phyloP scores from a whole-genome alignment of 2,329 filamentous ascomycete species.

The Diplocarpon mali region DNA sequence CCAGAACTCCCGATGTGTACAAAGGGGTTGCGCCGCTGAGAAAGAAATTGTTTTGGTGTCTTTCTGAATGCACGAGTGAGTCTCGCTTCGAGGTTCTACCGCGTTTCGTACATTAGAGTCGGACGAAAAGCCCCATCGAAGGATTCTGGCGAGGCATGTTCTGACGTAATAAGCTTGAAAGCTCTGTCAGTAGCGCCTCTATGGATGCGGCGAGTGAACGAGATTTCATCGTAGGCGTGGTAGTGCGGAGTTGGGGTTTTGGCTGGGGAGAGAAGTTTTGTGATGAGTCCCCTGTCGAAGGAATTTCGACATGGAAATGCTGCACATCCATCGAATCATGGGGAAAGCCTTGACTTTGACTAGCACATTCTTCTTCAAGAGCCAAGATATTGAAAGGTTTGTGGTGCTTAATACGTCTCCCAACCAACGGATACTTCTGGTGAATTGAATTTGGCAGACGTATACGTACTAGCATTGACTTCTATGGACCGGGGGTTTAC shows the following conservation, averaged over 20 bases:
- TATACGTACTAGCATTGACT: too few species aligned
- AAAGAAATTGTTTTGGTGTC: constrained; percentile 35
- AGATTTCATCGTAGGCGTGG: constrained; percentile 53
- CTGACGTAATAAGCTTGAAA: constrained; percentile 43
- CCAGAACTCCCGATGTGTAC: constrained; percentile 57
- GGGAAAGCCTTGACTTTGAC: constrained; percentile 31
- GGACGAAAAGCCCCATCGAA: constrained; percentile 57
- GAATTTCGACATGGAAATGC: too few species aligned
- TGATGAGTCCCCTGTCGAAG: constrained; percentile 23
- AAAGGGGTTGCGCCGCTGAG: constrained; percentile 49
- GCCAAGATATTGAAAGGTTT: too few species aligned
- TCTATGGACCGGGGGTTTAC: constrained; percentile 39
- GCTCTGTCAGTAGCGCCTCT: constrained; percentile 54
- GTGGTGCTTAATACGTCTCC: too few species aligned
- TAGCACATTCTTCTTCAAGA: constrained; percentile 35
- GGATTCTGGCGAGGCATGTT: constrained; percentile 33
- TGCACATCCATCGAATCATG: constrained; percentile 27
- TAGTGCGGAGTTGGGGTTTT: constrained; percentile 35
- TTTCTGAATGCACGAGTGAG: constrained; percentile 22
- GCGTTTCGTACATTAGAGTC: constrained; percentile 48
- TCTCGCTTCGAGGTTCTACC: constrained; percentile 36
- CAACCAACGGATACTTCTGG: too few species aligned
- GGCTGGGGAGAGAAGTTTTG: constrained; percentile 24
- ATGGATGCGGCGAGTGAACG: constrained; percentile 61
- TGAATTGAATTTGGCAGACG: too few species aligned